phyloP scores from a whole-genome alignment of 169 alveolate genomes.

The Amoebophrya sp. region DNA sequence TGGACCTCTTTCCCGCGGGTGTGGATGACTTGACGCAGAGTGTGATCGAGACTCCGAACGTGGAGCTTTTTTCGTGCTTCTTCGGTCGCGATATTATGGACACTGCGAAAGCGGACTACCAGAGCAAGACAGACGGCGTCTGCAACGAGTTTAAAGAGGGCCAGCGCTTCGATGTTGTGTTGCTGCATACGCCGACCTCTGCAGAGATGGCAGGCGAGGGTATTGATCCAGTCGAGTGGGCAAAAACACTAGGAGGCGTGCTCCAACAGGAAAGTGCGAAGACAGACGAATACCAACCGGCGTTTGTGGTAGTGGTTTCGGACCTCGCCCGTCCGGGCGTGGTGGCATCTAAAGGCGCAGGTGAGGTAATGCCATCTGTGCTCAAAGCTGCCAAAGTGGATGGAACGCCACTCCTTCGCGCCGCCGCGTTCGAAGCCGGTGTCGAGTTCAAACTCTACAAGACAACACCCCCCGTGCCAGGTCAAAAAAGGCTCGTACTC shows the following conservation, averaged over 20 bases:
- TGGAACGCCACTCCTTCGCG: no score
- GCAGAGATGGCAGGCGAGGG: no score
- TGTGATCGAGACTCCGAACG: neutral
- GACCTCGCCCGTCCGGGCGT: neutral
- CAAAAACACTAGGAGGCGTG: neutral
- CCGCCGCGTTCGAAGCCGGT: neutral
- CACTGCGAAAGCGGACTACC: neutral
- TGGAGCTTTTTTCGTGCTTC: neutral
- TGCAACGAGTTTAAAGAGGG: neutral
- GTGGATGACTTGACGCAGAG: neutral
- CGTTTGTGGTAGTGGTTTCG: neutral
- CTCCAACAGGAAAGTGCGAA: neutral
- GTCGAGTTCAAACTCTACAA: neutral
- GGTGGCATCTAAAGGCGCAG: no score
- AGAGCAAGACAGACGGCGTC: neutral
- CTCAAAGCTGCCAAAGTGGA: neutral
- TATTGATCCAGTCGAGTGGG: neutral
- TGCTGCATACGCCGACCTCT: neutral
- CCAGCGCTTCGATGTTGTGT: neutral
- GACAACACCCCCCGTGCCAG: neutral
- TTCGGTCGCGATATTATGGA: no score
- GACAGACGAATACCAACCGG: neutral
- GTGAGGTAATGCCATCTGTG: neutral
- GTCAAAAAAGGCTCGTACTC: neutral
- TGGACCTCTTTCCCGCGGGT: neutral